Conservation (phyloP, 2,329 filamentous ascomycete species). For the Lithohypha guttulata region DNA sequence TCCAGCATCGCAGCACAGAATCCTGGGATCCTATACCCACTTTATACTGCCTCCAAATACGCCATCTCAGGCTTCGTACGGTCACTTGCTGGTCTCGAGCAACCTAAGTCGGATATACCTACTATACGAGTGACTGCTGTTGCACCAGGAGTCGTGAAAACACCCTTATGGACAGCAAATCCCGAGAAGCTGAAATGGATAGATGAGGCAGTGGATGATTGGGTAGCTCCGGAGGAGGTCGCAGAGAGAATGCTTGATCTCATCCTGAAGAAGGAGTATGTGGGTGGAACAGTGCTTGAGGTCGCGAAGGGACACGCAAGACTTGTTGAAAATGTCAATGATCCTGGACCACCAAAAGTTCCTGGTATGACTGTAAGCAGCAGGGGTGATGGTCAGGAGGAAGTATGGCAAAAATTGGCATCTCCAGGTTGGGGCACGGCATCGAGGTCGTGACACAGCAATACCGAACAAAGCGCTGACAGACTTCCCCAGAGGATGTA, state of each 20-base stretch:
- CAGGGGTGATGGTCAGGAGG: constrained; percentile 31
- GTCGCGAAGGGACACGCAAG: constrained; percentile 43
- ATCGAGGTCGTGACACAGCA: not conserved
- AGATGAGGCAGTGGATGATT: constrained; percentile 38
- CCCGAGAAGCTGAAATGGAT: constrained; percentile 48
- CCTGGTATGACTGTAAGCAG: constrained; percentile 40
- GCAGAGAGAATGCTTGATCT: constrained; percentile 48
- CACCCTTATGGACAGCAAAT: constrained; percentile 51
- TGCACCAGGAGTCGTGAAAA: constrained; percentile 50
- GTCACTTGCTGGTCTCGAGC: constrained; percentile 39
- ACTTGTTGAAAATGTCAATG: constrained; percentile 40
- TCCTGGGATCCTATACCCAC: constrained; percentile 29
- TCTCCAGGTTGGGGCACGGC: constrained; percentile 36
- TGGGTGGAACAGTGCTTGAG: constrained; percentile 42
- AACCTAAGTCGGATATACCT: constrained; percentile 24
- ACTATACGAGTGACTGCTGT: constrained; percentile 48
- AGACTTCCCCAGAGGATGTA: too few relatives aligned
- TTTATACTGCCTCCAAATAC: constrained; percentile 42
- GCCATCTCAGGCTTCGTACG: constrained; percentile 40
- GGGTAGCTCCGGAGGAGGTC: constrained; percentile 52
- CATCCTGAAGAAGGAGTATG: constrained; percentile 38
- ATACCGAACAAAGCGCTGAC: too few relatives aligned
- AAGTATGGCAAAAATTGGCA: constrained; percentile 40
- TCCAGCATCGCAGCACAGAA: constrained; percentile 38
- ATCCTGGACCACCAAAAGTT: constrained; percentile 37